A percentile compares a stretch with the other conserved stretches of the same genome.
phyloP scores from a whole-genome alignment of 1,139 yeast species.

The Candida sanyaensis region DNA sequence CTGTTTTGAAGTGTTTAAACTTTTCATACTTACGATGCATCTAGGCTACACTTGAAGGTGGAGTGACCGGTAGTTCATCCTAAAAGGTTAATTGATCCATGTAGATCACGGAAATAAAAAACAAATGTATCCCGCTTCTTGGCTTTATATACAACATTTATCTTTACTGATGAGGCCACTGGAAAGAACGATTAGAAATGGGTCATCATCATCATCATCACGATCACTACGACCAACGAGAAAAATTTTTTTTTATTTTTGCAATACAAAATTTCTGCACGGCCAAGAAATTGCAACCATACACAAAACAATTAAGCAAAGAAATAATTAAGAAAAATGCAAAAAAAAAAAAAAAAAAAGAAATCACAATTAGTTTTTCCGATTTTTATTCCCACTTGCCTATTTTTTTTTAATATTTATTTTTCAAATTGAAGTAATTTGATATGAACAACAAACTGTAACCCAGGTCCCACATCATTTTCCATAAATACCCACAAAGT shows the following conservation, averaged over 20 bases:
- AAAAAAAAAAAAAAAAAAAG: not conserved
- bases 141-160: too few relatives aligned
- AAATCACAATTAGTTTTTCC: constrained; percentile 2
- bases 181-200: too few relatives aligned
- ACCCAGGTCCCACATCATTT: not conserved
- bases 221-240: too few relatives aligned
- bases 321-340: too few relatives aligned
- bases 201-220: too few relatives aligned
- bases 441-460: not conserved
- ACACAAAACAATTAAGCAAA: not conserved
- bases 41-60: not conserved
- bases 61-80: not conserved
- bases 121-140: too few relatives aligned
- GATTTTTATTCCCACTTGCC: not conserved
- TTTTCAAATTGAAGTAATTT: not conserved
- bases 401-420: not conserved
- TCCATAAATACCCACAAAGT: constrained; percentile 4
- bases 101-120: too few relatives aligned
- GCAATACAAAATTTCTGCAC: not conserved
- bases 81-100: too few relatives aligned
- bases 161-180: too few relatives aligned
- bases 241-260: not conserved
- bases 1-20: not conserved
- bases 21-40: not conserved
- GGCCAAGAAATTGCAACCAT: constrained; percentile 3